Percentiles rank a stretch among this genome's conserved stretches.
Conservation (phyloP, 2,329 filamentous ascomycete genomes). For the Fusarium chaquense region DNA sequence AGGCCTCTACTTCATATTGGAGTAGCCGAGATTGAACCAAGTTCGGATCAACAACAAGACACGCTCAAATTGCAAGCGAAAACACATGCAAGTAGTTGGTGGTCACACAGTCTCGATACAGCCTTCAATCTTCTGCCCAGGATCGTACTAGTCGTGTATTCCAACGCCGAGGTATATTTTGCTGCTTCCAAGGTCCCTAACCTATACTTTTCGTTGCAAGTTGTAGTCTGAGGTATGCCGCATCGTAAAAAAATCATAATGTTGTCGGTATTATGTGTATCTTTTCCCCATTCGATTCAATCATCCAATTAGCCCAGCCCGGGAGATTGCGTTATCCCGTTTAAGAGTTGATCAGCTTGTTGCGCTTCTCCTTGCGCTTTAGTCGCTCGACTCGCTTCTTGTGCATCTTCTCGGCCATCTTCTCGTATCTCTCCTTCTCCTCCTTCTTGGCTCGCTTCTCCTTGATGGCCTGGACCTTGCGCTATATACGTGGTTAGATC, state of each 20-base stretch:
- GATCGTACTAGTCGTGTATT: conserved; percentile 7
- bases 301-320: background rate
- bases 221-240: conserved; percentile 33
- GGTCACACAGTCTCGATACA: background rate
- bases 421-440: conserved; percentile 91
- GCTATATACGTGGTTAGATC: conserved; percentile 60
- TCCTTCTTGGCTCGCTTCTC: conserved; percentile 90
- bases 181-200: conserved; percentile 30
- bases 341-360: conserved; percentile 80
- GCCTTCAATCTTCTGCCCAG: background rate
- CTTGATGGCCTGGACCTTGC: conserved; percentile 81
- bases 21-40: conserved; percentile 2
- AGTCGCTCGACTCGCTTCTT: conserved; percentile 91
- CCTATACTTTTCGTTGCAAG: conserved; percentile 14
- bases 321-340: background rate
- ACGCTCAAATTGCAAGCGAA: background rate
- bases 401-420: conserved; percentile 98
- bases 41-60: background rate
- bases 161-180: conserved; percentile 33
- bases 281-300: background rate
- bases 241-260: conserved; percentile 46
- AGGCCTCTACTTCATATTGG: background rate
- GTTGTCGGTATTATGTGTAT: conserved; percentile 23
- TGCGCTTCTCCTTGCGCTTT: conserved; percentile 96
- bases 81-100: background rate